Evolutionary conservation across 495 filamentous ascomycete species (phyloP).

Genomic region (Parachaetomium inaequale): DNA sequence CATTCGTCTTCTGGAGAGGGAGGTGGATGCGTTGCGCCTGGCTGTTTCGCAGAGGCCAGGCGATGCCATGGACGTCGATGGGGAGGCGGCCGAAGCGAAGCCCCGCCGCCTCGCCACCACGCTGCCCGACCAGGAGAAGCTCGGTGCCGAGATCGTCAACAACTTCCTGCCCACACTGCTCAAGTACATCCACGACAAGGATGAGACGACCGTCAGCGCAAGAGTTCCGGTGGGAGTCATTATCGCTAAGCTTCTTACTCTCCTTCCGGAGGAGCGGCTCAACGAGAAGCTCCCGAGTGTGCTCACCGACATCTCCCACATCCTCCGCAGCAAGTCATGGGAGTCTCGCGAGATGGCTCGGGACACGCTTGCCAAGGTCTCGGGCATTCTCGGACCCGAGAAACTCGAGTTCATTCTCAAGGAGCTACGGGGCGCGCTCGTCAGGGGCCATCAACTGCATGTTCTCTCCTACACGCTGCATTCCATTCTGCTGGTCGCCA

Average conservation of each 20-base stretch:
- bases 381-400: constrained; percentile 68
- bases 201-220: constrained; percentile 86
- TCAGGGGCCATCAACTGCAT: constrained; percentile 86
- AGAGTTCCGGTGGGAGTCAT: constrained; percentile 85
- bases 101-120: constrained; percentile 54
- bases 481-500: constrained; percentile 74
- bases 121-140: constrained; percentile 64
- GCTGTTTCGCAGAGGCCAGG: constrained; percentile 46
- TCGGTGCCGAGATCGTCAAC: constrained; percentile 67
- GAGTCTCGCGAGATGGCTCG: constrained; percentile 87
- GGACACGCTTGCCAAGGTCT: constrained; percentile 79
- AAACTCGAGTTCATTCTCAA: constrained; percentile 93
- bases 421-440: constrained; percentile 77
- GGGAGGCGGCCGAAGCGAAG: constrained; percentile 22
- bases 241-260: constrained; percentile 74
- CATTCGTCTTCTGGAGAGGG: constrained; percentile 72
- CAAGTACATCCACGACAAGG: constrained; percentile 85
- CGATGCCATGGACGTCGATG: constrained; percentile 40
- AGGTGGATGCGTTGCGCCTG: constrained; percentile 66
- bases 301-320: constrained; percentile 86
- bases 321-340: constrained; percentile 81
- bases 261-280: constrained; percentile 70
- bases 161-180: constrained; percentile 72
- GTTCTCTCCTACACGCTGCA: constrained; percentile 94
- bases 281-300: constrained; percentile 71